phyloP scores from a whole-genome alignment of 495 filamentous ascomycete genomes.

The Evansstolkia leycettana region DNA sequence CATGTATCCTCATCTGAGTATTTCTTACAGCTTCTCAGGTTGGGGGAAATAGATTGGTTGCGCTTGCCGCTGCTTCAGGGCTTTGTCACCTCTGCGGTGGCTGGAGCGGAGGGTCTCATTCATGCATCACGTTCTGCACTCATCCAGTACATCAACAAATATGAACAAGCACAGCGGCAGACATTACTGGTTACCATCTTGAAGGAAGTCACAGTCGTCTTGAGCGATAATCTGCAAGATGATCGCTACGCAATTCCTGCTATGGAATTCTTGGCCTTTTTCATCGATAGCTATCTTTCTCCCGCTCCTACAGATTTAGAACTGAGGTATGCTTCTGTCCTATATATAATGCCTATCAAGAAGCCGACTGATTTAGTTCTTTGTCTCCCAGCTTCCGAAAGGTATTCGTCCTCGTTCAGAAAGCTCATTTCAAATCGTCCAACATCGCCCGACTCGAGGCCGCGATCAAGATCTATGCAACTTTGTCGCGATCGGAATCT shows the following conservation, averaged over 20 bases:
- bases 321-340: constrained; percentile 8
- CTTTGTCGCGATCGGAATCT: constrained; percentile 34
- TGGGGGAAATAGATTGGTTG: constrained; percentile 25
- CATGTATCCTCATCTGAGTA: constrained; percentile 31
- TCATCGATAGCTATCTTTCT: constrained; percentile 42
- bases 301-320: constrained; percentile 7
- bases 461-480: constrained; percentile 64
- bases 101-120: constrained; percentile 71
- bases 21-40: constrained; percentile 28
- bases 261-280: constrained; percentile 61
- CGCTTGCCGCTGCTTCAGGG: constrained; percentile 51
- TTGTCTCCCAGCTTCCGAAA: constrained; percentile 34
- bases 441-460: constrained; percentile 70
- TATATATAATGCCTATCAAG: not conserved
- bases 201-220: constrained; percentile 26
- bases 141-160: constrained; percentile 26
- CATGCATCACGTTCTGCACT: constrained; percentile 62
- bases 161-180: constrained; percentile 23
- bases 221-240: constrained; percentile 36
- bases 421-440: constrained; percentile 67
- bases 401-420: constrained; percentile 58
- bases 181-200: constrained; percentile 21
- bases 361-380: constrained; percentile 1
- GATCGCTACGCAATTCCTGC: constrained; percentile 65
- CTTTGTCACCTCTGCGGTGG: constrained; percentile 69